Evolutionary conservation across 192 early-diverging fungal genomes (phyloP).

Genomic region (Coemansia sp.): DNA sequence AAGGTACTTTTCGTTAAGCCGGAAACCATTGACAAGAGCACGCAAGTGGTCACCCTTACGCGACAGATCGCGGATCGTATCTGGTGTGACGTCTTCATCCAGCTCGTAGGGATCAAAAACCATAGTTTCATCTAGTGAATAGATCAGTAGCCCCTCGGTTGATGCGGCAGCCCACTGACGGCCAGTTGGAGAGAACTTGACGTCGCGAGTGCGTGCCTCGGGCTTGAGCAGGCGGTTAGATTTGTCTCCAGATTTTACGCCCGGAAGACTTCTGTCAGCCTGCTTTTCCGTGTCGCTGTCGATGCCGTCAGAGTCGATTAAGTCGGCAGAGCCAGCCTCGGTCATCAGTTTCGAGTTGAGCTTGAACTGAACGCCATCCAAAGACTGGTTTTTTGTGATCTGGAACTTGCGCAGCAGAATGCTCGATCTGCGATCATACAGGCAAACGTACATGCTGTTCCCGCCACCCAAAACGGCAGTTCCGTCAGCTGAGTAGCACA

Average conservation of each 20-base stretch:
- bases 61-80: constrained; percentile 73
- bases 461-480: constrained; percentile 89
- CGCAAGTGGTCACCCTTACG: constrained; percentile 77
- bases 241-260: constrained; percentile 81
- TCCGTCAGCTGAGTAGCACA: constrained; percentile 96
- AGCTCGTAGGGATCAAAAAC: constrained; percentile 98
- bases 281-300: constrained; percentile 79
- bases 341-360: constrained; percentile 92
- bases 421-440: constrained; percentile 78
- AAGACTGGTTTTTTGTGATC: constrained; percentile 86
- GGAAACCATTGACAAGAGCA: constrained; percentile 89
- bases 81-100: constrained; percentile 94
- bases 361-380: constrained; percentile 89
- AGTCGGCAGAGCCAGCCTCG: constrained; percentile 82
- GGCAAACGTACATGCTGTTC: constrained; percentile 91
- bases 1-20: constrained; percentile 82
- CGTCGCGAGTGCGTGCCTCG: constrained; percentile 78
- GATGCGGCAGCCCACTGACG: constrained; percentile 94
- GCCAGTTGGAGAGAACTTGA: constrained; percentile 92
- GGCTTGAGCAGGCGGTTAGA: constrained; percentile 73
- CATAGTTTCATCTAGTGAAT: constrained; percentile 89
- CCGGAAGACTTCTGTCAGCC: constrained; percentile 78
- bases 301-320: constrained; percentile 80
- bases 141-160: constrained; percentile 93
- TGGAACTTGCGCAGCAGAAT: constrained; percentile 87